Percentiles rank a stretch among this genome's conserved stretches.
These are phyloP conservation scores for Phialophora verrucosa DNA, from an alignment of 2,329 filamentous ascomycete species.

Conservation along the genomic window DNA sequence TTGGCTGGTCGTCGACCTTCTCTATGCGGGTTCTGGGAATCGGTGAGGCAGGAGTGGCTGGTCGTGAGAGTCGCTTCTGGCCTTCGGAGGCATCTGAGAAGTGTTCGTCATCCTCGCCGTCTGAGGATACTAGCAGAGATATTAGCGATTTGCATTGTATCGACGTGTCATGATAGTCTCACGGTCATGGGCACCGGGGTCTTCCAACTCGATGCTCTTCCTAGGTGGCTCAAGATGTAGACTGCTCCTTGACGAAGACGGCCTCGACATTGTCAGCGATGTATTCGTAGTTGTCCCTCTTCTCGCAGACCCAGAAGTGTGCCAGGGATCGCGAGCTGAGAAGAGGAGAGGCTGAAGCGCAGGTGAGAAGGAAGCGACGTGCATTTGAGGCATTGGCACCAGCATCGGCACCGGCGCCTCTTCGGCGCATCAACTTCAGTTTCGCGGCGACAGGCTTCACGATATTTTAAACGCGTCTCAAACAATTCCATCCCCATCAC, in stretches of 20 bases:
- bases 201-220: conserved; percentile 62
- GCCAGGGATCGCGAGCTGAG: neutral
- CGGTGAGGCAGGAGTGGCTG: conserved; percentile 53
- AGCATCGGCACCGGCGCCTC: neutral
- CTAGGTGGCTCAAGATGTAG: conserved; percentile 58
- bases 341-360: neutral
- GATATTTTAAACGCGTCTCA: conserved; percentile 41
- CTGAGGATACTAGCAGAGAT: conserved; percentile 49
- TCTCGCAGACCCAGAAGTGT: neutral
- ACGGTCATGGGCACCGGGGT: conserved; percentile 61
- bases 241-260: conserved; percentile 41
- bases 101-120: conserved; percentile 65
- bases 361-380: conserved; percentile 1
- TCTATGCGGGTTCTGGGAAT: conserved; percentile 68
- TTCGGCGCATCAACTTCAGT: neutral
- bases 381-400: conserved; percentile 4
- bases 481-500: conserved; percentile 37
- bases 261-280: conserved; percentile 34
- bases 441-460: neutral
- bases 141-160: conserved; percentile 25
- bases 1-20: conserved; percentile 63
- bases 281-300: conserved; percentile 5
- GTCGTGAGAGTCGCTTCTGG: conserved; percentile 43
- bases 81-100: conserved; percentile 71
- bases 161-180: conserved; percentile 15